These are phyloP conservation scores for Medicago lupulina DNA, from an alignment of 306 rosid genomes.

Conservation along the genomic window DNA sequence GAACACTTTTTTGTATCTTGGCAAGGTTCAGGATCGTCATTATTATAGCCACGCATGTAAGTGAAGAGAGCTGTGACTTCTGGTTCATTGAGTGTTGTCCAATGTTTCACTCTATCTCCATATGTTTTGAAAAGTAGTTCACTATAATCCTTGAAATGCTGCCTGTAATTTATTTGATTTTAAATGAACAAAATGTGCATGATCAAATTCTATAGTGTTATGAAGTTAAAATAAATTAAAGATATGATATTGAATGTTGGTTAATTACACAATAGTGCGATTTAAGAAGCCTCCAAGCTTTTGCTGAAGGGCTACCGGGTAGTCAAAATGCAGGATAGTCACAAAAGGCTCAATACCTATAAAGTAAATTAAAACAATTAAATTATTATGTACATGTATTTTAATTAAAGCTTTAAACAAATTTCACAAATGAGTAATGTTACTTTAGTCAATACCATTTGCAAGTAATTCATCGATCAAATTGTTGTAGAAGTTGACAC, in stretches of 20 bases:
- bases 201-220: background rate
- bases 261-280: constrained; percentile 46
- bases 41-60: constrained; percentile 43
- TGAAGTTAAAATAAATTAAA: no score
- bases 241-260: background rate
- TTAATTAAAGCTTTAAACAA: background rate
- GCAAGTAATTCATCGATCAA: constrained; percentile 44
- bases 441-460: constrained; percentile 34
- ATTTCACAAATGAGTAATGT: background rate
- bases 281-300: constrained; percentile 38
- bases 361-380: background rate
- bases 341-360: constrained; percentile 45
- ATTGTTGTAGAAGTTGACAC: constrained; percentile 45
- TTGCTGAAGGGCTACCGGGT: constrained; percentile 25
- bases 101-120: constrained; percentile 57
- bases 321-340: constrained; percentile 42
- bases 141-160: constrained; percentile 45
- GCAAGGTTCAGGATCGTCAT: constrained; percentile 36
- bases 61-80: constrained; percentile 29
- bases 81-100: constrained; percentile 56
- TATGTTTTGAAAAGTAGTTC: constrained; percentile 48
- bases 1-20: constrained; percentile 17
- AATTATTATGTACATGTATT: background rate
- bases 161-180: constrained; percentile 41
- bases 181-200: no score